Evolutionary conservation across 345 rosid species (phyloP).

Genomic region (Gynandropsis gynandra): DNA sequence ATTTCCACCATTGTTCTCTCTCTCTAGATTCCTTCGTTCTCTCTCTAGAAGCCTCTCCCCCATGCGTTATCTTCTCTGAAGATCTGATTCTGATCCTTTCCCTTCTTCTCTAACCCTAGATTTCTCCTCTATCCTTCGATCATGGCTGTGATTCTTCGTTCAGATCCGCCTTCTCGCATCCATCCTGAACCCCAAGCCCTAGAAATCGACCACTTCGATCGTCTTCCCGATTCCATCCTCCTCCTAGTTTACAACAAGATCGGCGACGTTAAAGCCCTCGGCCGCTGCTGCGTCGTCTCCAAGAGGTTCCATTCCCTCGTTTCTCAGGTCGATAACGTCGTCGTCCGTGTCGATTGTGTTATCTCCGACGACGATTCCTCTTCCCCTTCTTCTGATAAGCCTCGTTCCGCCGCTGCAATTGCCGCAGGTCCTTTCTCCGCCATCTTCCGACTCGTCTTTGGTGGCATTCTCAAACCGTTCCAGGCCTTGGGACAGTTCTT

Average conservation of each 20-base stretch:
- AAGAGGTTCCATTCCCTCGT: constrained; percentile 68
- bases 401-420: constrained; percentile 35
- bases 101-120: too few species aligned
- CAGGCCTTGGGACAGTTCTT: constrained; percentile 62
- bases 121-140: not conserved
- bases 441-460: constrained; percentile 44
- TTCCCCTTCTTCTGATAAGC: constrained; percentile 34
- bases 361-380: constrained; percentile 73
- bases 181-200: constrained; percentile 33
- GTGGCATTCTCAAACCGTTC: constrained; percentile 59
- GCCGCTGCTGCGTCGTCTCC: constrained; percentile 82
- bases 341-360: constrained; percentile 91
- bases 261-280: constrained; percentile 88
- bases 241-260: constrained; percentile 69
- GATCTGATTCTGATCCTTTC: constrained; percentile 14
- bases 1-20: constrained; percentile 3
- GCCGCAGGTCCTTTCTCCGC: constrained; percentile 29
- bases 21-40: constrained; percentile 14
- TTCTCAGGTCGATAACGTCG: constrained; percentile 76
- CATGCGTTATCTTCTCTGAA: constrained; percentile 14
- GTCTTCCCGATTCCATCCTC: constrained; percentile 71
- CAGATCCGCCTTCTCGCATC: constrained; percentile 54
- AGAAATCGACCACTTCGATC: constrained; percentile 67
- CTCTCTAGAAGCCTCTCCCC: constrained; percentile 1
- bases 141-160: constrained; percentile 26